Base-by-base conservation (phyloP, 257 asterid species). In the Nicotiana undulata region DNA sequence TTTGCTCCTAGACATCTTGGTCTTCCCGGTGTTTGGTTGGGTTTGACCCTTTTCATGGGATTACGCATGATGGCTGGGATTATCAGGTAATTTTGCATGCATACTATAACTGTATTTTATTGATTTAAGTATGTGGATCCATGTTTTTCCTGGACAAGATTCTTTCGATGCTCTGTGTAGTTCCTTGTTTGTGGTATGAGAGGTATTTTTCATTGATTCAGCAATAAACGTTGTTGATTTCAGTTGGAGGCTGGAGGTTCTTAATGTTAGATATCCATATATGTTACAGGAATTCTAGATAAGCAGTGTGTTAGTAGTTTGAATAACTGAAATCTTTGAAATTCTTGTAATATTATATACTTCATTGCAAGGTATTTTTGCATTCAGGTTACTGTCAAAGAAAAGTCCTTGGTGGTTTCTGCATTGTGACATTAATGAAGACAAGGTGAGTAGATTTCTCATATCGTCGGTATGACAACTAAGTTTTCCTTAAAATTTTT, bases 371-470 rank as follows among this genome's bases (percentile, higher is more conserved):
- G 24, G 37, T 28, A 46, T 72, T 74, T 26, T 49, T 74, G 34
- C 16, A 12, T 74, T 56, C 89, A 95, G 99, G 86, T 83, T 95
- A 77, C 77, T 86, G 80, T 89, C 93, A 12, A 86, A 76, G 79
- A 84, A 44, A 46, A 91, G 98, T 66, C 99, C 99, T 2, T 95
- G 99, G 99, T 95, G 99, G 99, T 95, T 95, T 86, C 87, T 95
- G 84, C 98, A 93, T 81, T 85, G 83, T 55, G 89, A 85, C 81
- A 76, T 81, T 60, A 82, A 83, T 31, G 83, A 76, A 77, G 83
- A 85, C 81, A 81, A 92, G 96, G 94, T 90, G 59, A 75, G 91
- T 82, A 53, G 40, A 60, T 55, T 76, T 56, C 44, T 26, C 63
- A 52, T 72, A 26, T 9, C 17, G 17, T 40, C 49, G 70, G 61